Percentiles rank a stretch among this genome's conserved stretches.
Conservation (phyloP, 2,329 filamentous ascomycete genomes). For the Pyricularia sp. region DNA sequence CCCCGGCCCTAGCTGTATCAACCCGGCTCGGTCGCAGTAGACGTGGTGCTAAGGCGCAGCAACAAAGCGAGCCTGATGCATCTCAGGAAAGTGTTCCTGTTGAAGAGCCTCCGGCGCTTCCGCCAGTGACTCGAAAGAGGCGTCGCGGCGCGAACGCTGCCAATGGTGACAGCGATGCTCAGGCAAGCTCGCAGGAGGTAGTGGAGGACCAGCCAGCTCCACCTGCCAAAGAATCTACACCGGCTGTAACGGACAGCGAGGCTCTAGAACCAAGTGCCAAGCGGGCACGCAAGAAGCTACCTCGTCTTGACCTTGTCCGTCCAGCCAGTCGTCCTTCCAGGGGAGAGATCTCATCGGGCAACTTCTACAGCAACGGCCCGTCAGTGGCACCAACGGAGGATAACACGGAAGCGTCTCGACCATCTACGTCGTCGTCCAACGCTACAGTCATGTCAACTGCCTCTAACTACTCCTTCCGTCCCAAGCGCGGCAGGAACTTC, state of each 20-base stretch:
- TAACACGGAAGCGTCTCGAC: conserved; percentile 29
- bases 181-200: neutral
- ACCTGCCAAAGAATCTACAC: neutral
- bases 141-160: neutral
- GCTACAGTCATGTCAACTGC: conserved; percentile 37
- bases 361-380: conserved; percentile 27
- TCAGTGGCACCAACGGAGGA: conserved; percentile 17
- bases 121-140: conserved; percentile 2
- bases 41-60: neutral
- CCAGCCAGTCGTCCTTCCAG: conserved; percentile 2
- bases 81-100: neutral
- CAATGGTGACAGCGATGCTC: neutral
- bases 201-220: neutral
- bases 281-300: conserved; percentile 1
- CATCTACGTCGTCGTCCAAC: conserved; percentile 40
- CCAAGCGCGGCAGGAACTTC: conserved; percentile 46
- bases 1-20: neutral
- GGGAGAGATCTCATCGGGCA: conserved; percentile 27
- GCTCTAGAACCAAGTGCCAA: conserved; percentile 1
- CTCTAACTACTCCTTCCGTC: conserved; percentile 43
- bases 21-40: neutral
- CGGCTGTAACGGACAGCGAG: conserved; percentile 1
- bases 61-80: neutral
- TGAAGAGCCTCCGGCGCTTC: neutral
- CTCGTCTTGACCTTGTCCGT: neutral